Conservation (phyloP, 2,329 filamentous ascomycete genomes). For the Incumbomyces delicatus region DNA sequence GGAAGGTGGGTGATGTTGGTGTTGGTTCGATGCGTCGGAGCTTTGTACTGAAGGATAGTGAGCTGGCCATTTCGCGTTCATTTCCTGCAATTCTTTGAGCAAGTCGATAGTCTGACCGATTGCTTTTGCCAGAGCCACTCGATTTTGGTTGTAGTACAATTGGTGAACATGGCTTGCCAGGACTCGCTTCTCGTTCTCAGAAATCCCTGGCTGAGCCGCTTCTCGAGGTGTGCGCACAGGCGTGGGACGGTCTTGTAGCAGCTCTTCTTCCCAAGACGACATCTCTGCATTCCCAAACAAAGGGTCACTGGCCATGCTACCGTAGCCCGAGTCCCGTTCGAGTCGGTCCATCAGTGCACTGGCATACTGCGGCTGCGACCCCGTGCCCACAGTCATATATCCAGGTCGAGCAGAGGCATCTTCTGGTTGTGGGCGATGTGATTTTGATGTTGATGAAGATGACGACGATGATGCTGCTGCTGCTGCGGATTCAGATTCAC, state of each 20-base stretch:
- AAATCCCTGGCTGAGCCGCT: conserved; percentile 39
- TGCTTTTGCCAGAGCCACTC: conserved; percentile 72
- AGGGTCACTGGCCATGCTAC: conserved; percentile 61
- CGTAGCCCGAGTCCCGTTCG: conserved; percentile 85
- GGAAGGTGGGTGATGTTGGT: conserved; percentile 23
- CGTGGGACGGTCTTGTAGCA: conserved; percentile 49
- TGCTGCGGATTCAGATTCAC: too few species aligned
- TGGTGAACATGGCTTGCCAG: conserved; percentile 82
- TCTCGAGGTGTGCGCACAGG: conserved; percentile 45
- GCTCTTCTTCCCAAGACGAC: conserved; percentile 45
- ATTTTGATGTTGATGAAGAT: not conserved
- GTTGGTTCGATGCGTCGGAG: conserved; percentile 32
- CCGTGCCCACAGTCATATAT: conserved; percentile 83
- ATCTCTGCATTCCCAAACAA: conserved; percentile 33
- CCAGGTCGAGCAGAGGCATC: conserved; percentile 37
- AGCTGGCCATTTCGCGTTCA: conserved; percentile 86
- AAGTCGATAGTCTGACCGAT: conserved; percentile 81
- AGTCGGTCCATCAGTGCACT: conserved; percentile 70
- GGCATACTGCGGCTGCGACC: conserved; percentile 71
- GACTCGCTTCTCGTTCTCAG: conserved; percentile 55
- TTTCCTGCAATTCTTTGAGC: conserved; percentile 71
- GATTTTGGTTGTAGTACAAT: conserved; percentile 70
- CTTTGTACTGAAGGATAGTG: conserved; percentile 82
- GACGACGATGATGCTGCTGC: not conserved
- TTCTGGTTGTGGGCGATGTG: too few species aligned